A percentile compares a stretch with the other conserved stretches of the same genome.
Conservation (phyloP, 495 filamentous ascomycete species). For the Penicillium soppii region DNA sequence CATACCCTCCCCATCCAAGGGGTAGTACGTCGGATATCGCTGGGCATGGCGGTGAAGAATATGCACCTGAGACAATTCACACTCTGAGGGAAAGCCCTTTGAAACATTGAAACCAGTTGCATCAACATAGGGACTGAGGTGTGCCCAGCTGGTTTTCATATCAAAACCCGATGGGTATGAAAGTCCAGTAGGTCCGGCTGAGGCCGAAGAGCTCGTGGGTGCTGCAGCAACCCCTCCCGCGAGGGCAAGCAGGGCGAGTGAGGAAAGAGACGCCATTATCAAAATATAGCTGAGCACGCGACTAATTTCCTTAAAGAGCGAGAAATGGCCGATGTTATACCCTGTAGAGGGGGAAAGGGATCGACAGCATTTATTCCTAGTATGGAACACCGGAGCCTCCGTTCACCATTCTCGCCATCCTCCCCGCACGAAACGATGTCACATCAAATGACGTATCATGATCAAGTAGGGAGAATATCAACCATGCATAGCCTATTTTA, state of each 20-base stretch:
- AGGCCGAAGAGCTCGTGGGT: constrained; percentile 5
- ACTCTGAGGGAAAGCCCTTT: constrained; percentile 49
- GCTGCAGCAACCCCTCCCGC: neutral
- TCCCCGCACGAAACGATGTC: constrained; percentile 1
- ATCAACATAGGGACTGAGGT: constrained; percentile 48
- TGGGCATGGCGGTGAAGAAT: constrained; percentile 54
- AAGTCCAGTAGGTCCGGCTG: constrained; percentile 26
- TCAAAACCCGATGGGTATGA: constrained; percentile 35
- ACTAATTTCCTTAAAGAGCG: neutral
- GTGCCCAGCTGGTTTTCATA: constrained; percentile 41
- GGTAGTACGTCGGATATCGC: constrained; percentile 42
- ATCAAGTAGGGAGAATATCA: neutral
- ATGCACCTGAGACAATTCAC: constrained; percentile 53
- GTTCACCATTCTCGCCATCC: neutral
- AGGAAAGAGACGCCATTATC: neutral
- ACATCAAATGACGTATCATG: neutral
- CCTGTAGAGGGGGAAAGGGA: neutral
- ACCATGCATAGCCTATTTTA: too few relatives aligned
- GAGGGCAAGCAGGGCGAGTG: constrained; percentile 1
- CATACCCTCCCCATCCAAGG: constrained; percentile 46
- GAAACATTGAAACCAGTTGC: constrained; percentile 39
- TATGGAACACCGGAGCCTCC: neutral
- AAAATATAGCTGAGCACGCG: neutral
- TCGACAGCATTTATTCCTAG: neutral
- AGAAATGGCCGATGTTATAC: neutral